Evolutionary conservation across 2,329 filamentous ascomycete species (phyloP), one percentile per base, ranked within the genome.

Genomic region (Penicillium occitanis): DNA sequence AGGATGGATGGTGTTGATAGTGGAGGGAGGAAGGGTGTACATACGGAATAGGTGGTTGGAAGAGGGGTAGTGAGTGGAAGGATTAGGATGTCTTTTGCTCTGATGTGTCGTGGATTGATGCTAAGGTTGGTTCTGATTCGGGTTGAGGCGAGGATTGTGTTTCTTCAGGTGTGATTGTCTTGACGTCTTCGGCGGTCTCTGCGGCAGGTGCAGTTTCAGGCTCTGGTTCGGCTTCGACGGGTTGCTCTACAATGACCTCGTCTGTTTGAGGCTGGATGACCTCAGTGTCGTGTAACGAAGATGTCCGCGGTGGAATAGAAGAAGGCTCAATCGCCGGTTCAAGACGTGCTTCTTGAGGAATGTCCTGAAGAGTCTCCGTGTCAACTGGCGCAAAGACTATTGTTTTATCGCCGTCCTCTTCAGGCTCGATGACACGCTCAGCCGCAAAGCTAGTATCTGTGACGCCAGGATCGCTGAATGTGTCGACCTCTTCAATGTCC

Each of bases 401-500:
- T 37, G 62, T 58, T 19, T 35, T 28, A 48, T 33, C 28, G 19
- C 14, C 60, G 2, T 61, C 55, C 8, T 50, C 50, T 33, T 63
- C 65, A 46, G 51, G 22, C 14, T 63, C 61, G 33, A 25, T 17
- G 19, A 11, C 17, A 53, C 33, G 19, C 46, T 53, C 63, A 10
- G 75, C 76, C 42, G 76, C 75, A 2, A 70, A 70, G 13, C 72
- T 25, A 19, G 50, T 46, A 30, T 64, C 65, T 19, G 14, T 42
- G 22, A 48, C 51, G 17, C 66, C 68, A 13, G 66, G 57, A 13
- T 67, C 72, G 42, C 75, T 76, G 64, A 80, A 80, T 17, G 74
- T 73, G 57, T 80, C 78, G 6, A 80, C 78, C 68, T 80, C 78
- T 66, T 80, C 78, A 7, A 78, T 74, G 25, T 79, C 74, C 68